Evolutionary conservation across 768 basidiomycete genomes (phyloP), one percentile per base, ranked within the genome.

Genomic region (Coprinopsis cinerea): DNA sequence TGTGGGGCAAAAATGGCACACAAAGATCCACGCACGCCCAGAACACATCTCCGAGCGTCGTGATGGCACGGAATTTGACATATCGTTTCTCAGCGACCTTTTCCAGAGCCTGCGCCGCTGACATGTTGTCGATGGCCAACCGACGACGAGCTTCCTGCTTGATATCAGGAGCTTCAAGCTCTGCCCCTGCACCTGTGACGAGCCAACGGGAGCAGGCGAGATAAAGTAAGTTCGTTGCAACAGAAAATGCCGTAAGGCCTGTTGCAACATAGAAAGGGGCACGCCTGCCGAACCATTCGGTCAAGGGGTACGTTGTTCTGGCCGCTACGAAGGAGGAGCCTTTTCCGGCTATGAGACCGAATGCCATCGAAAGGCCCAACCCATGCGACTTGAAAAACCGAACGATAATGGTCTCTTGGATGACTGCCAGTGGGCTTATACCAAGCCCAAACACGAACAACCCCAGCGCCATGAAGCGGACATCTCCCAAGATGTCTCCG

Each of bases 331-430:
- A 92, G 4, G 85, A 85, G 0, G 86, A 78, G 9, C 75, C 79
- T 63, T 91, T 92, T 28, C 90, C 90, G 2, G 80, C 84, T 20
- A 92, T 75, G 14, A 92, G 81, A 18, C 89, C 90, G n/a, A 91
- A 72, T 0, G 88, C 88, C 68, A 92, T 79, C 1, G 85, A 85
- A 6, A 83, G 70, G 1, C 85, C 89, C 1, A 91, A 70, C 1
- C 85, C 85, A 60, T 82, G 85, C 0, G 81, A 77, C 54, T 77
- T 79, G 71, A 89, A 91, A 67, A 87, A 87, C 22, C 84, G 83
- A 36, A 89, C 84, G 45, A 92, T 87, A 55, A 90, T 89, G 4
- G 84, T 84, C 63, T 92, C 89, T 67, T 87, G 90, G 1, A 86
- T 82, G 5, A 92, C 89, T 1, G 88, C 81, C 4, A 92, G 69